Percentiles rank a stretch among this genome's conserved stretches.
These are phyloP conservation scores for Alternaria novae-zelandiae DNA, from an alignment of 2,329 filamentous ascomycete genomes.

Conservation along the genomic window DNA sequence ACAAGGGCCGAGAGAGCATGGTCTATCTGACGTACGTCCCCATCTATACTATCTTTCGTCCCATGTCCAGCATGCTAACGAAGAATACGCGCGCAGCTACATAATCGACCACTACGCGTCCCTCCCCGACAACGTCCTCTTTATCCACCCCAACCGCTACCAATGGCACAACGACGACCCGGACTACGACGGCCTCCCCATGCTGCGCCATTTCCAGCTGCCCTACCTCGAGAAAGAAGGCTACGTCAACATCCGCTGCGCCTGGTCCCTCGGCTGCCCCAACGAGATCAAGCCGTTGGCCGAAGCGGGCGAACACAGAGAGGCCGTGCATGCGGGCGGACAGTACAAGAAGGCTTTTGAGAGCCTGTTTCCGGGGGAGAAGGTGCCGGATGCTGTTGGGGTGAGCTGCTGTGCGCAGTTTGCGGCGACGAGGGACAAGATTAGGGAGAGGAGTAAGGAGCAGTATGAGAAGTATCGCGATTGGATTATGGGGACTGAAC, in stretches of 20 bases:
- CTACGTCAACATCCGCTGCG: slow-evolving; percentile 62
- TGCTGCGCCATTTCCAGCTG: slow-evolving; percentile 57
- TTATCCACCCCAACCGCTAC: slow-evolving; percentile 52
- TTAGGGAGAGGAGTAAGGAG: slow-evolving; percentile 52
- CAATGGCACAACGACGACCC: slow-evolving; percentile 61
- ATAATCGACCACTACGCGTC: slow-evolving; percentile 51
- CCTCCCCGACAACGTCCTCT: slow-evolving; percentile 51
- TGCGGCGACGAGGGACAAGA: slow-evolving; percentile 57
- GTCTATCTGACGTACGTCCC: slow-evolving; percentile 55
- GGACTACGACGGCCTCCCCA: slow-evolving; percentile 58
- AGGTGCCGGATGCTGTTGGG: slow-evolving; percentile 55
- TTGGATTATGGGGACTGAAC: slow-evolving; percentile 57
- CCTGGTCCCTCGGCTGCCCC: slow-evolving; percentile 60
- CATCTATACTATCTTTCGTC: background rate
- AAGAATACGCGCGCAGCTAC: slow-evolving; percentile 35
- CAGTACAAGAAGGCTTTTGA: slow-evolving; percentile 58
- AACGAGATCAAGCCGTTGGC: slow-evolving; percentile 56
- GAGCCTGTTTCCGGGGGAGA: slow-evolving; percentile 53
- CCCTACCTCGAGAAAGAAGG: slow-evolving; percentile 57
- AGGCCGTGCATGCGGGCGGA: slow-evolving; percentile 56
- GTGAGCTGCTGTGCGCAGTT: slow-evolving; percentile 64
- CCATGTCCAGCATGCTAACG: slow-evolving; percentile 5
- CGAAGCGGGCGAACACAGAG: slow-evolving; percentile 49
- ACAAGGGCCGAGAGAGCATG: slow-evolving; percentile 59
- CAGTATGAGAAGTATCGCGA: slow-evolving; percentile 58